A percentile compares a stretch with the other conserved stretches of the same genome.
Evolutionary conservation across 139 green algal species (phyloP).

Genomic region (Astrephomene gubernaculifera): DNA sequence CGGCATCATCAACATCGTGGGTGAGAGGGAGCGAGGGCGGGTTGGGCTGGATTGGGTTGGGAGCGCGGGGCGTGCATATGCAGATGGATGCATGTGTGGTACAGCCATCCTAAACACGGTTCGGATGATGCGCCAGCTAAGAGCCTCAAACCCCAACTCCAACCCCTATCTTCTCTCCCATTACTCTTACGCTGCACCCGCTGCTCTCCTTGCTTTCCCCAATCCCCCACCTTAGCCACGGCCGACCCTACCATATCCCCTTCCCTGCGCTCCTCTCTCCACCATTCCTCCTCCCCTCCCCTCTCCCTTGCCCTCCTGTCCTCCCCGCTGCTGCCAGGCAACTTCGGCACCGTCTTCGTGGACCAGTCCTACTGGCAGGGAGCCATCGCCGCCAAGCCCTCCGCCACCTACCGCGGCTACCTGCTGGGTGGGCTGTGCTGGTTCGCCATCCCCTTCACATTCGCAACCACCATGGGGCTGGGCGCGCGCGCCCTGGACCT

Average conservation of each 20-base stretch:
- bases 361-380: conserved; percentile 92
- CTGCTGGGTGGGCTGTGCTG: conserved; percentile 88
- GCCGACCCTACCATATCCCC: background rate
- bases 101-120: no score
- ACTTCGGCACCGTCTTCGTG: conserved; percentile 96
- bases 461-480: conserved; percentile 93
- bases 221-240: background rate
- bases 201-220: no score
- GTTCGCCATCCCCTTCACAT: conserved; percentile 96
- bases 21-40: no score
- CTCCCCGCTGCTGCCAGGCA: conserved; percentile 38
- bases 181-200: no score
- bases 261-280: background rate
- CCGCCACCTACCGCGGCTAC: conserved; percentile 82
- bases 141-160: no score
- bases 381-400: conserved; percentile 91
- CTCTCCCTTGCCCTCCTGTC: background rate
- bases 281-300: no score
- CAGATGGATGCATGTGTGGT: no score
- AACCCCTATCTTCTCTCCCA: no score
- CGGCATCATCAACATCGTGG: conserved; percentile 97
- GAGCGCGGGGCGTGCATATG: no score
- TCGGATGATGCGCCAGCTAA: no score
- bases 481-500: conserved; percentile 88
- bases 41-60: no score